Conservation (phyloP, 768 basidiomycete genomes). For the Cantharellus anzutake region DNA sequence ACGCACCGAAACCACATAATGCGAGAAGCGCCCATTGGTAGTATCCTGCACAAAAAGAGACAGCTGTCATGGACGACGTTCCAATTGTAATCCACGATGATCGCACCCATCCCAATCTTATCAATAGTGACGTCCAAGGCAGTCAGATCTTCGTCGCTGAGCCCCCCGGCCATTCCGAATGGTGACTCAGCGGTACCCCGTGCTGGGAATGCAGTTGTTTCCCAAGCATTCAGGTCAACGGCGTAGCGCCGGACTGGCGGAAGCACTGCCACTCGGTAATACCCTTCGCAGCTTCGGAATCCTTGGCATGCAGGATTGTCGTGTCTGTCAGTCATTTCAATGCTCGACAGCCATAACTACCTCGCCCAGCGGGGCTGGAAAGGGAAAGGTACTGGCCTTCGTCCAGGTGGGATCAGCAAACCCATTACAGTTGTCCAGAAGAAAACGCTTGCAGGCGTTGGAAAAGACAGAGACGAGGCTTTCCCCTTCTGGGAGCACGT, state of each 20-base stretch:
- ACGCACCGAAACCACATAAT: slow-evolving; percentile 75
- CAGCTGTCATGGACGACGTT: neutral
- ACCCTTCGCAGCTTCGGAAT: no score
- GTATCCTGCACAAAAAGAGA: slow-evolving; percentile 23
- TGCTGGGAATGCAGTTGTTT: no score
- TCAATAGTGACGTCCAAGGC: slow-evolving; percentile 74
- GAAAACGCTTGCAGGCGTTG: slow-evolving; percentile 67
- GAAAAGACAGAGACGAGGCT: slow-evolving; percentile 86
- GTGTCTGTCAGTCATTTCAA: neutral
- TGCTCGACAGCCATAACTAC: slow-evolving; percentile 46
- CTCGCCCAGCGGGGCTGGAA: slow-evolving; percentile 74
- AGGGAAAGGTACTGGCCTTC: slow-evolving; percentile 71
- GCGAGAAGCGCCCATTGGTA: slow-evolving; percentile 73
- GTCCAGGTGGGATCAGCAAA: slow-evolving; percentile 48
- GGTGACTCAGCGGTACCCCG: no score
- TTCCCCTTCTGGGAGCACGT: slow-evolving; percentile 97
- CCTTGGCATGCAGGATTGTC: no score
- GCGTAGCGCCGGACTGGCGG: no score
- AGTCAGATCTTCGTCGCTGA: neutral
- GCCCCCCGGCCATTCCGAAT: neutral
- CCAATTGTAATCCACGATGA: neutral
- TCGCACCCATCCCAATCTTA: slow-evolving; percentile 68
- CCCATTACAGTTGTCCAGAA: slow-evolving; percentile 72
- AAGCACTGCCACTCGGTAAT: no score
- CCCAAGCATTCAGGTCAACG: no score